Conservation (phyloP, 805 yeast genomes). For the Barnettozyma vustinii region DNA sequence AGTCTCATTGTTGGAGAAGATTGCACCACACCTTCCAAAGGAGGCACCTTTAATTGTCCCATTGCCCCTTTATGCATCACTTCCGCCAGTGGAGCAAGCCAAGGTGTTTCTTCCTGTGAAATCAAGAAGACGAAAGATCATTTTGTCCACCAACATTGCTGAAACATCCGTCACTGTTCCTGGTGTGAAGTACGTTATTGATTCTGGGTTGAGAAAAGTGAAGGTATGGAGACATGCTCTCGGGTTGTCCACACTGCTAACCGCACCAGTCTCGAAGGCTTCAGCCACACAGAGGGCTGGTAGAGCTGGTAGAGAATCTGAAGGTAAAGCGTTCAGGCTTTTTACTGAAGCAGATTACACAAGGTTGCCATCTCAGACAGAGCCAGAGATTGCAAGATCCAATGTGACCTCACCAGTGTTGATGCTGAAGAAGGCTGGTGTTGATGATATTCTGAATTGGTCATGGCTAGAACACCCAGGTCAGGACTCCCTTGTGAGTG, state of each 20-base stretch:
- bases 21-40: slow-evolving; percentile 62
- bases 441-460: slow-evolving; percentile 81
- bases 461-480: slow-evolving; percentile 93
- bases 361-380: slow-evolving; percentile 70
- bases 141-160: slow-evolving; percentile 92
- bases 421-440: slow-evolving; percentile 77
- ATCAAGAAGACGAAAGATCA: slow-evolving; percentile 72
- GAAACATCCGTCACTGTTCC: slow-evolving; percentile 96
- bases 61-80: slow-evolving; percentile 88
- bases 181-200: slow-evolving; percentile 90
- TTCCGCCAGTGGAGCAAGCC: slow-evolving; percentile 80
- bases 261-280: slow-evolving; percentile 90
- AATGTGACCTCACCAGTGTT: slow-evolving; percentile 82
- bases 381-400: slow-evolving; percentile 85
- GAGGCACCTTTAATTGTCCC: slow-evolving; percentile 74
- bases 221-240: slow-evolving; percentile 92
- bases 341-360: slow-evolving; percentile 69
- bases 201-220: slow-evolving; percentile 87
- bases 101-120: slow-evolving; percentile 67
- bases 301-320: slow-evolving; percentile 97
- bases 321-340: slow-evolving; percentile 84
- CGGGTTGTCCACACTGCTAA: slow-evolving; percentile 86
- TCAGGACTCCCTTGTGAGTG: slow-evolving; percentile 64
- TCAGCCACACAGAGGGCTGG: slow-evolving; percentile 95
- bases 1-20: slow-evolving; percentile 50